Evolutionary conservation across 1,139 yeast genomes (phyloP), one percentile per base, ranked within the genome.

Genomic region (Yamadazyma pseudoaaseri): DNA sequence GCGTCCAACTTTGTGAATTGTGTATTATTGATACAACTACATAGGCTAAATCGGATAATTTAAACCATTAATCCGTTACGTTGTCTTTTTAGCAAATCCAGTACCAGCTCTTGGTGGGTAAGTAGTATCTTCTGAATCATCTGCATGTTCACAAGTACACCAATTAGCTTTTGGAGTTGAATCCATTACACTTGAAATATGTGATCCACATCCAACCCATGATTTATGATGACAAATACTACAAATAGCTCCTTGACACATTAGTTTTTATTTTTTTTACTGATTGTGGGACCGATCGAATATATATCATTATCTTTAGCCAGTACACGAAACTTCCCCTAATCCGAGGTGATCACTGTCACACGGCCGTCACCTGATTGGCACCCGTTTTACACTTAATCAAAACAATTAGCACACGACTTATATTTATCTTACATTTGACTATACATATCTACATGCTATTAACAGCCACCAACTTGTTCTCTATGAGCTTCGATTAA

Each of bases 401-500:
- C n/a, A n/a, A n/a, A n/a, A n/a, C n/a, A n/a, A n/a, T n/a, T n/a
- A n/a, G n/a, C n/a, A n/a, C n/a, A n/a, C n/a, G n/a, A n/a, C n/a
- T n/a, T n/a, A n/a, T n/a, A n/a, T n/a, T n/a, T n/a, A n/a, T 18
- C 21, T 7, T 18, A 18, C 10, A 18, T 18, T 18, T 7, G 10
- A 18, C 7, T 10, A 18, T 18, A 18, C 21, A 10, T 18, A 18
- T 18, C 21, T 18, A 18, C 10, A 7, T 18, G n/a, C 25, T 22
- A 18, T 7, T 9, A 18, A 32, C 37, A 14, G 16, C 84, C 82
- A 42, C 95, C 86, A 38, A 82, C 81, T 62, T 92, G 98, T 60
- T 89, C 96, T 62, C 94, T 83, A 62, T 90, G 96, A n/a, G 97
- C 98, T 63, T 94, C 98, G 49, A 94, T 90, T 47, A 86, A 85